Percentiles rank a stretch among this genome's conserved stretches.
These are phyloP conservation scores for Fomitopsis serialis DNA, from an alignment of 768 basidiomycete genomes.

Conservation along the genomic window DNA sequence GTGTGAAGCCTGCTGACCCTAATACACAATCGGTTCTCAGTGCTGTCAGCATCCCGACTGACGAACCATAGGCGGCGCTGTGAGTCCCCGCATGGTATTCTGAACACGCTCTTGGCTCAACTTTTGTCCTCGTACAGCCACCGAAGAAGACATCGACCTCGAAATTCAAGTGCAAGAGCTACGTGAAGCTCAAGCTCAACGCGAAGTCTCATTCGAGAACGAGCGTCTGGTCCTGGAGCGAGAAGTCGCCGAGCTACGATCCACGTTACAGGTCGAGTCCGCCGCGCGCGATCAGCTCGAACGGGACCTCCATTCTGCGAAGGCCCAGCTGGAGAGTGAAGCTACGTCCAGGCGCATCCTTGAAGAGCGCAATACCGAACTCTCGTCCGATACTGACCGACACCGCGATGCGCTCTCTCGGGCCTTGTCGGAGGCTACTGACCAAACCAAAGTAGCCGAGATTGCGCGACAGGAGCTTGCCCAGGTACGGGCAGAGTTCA, in stretches of 20 bases:
- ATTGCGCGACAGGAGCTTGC: conserved; percentile 55
- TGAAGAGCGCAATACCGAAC: conserved; percentile 58
- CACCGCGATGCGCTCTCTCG: conserved; percentile 48
- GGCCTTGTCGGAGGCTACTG: conserved; percentile 64
- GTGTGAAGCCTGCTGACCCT: too few relatives aligned
- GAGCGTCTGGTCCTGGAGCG: conserved; percentile 49
- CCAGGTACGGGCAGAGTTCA: conserved; percentile 55
- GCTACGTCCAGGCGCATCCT: conserved; percentile 51
- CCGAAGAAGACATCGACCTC: conserved; percentile 72
- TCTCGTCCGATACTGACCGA: conserved; percentile 49
- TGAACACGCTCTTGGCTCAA: not conserved
- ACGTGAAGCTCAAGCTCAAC: conserved; percentile 50
- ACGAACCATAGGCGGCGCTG: conserved; percentile 65
- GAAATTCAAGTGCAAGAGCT: conserved; percentile 58
- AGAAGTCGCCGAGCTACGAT: conserved; percentile 52
- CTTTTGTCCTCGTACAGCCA: conserved; percentile 35
- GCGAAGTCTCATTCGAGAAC: conserved; percentile 54
- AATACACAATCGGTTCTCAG: conserved; percentile 29
- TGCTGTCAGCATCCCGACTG: conserved; percentile 71
- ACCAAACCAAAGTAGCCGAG: conserved; percentile 57
- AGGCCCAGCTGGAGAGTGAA: conserved; percentile 61
- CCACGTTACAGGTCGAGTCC: conserved; percentile 36
- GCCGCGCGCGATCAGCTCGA: conserved; percentile 49
- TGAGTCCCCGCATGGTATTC: conserved; percentile 33
- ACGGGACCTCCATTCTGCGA: conserved; percentile 58